phyloP scores from a whole-genome alignment of 495 filamentous ascomycete species.

The Letharia lupina region DNA sequence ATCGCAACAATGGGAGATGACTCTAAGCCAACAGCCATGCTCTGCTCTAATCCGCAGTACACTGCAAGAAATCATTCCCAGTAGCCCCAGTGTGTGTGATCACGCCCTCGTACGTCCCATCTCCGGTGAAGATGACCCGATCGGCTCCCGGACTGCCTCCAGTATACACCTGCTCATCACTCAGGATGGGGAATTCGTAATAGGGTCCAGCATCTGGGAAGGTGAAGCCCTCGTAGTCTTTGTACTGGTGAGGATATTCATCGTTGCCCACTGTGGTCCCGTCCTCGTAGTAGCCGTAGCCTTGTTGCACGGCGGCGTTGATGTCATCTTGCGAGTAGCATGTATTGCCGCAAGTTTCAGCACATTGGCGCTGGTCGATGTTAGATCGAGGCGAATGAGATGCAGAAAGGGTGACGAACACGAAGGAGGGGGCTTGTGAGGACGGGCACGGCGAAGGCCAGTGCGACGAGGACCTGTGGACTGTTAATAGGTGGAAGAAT shows the following conservation, averaged over 20 bases:
- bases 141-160: slow-evolving; percentile 63
- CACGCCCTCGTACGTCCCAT: slow-evolving; percentile 44
- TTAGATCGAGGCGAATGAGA: slow-evolving; percentile 15
- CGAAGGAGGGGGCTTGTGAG: slow-evolving; percentile 3
- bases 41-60: slow-evolving; percentile 28
- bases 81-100: slow-evolving; percentile 65
- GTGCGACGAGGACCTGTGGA: background rate
- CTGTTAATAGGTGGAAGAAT: background rate
- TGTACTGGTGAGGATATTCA: slow-evolving; percentile 62
- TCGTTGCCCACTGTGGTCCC: slow-evolving; percentile 42
- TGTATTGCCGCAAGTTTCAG: slow-evolving; percentile 37
- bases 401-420: background rate
- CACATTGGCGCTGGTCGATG: slow-evolving; percentile 20
- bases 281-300: slow-evolving; percentile 37
- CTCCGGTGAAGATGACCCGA: slow-evolving; percentile 57
- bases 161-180: slow-evolving; percentile 43
- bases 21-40: too few relatives aligned
- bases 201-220: slow-evolving; percentile 57
- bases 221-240: slow-evolving; percentile 64
- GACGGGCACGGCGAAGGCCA: slow-evolving; percentile 8
- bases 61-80: slow-evolving; percentile 57
- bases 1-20: background rate
- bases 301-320: slow-evolving; percentile 38
- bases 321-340: slow-evolving; percentile 43
- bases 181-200: slow-evolving; percentile 65